Conservation (phyloP, 257 asterid species). For the Echium plantagineum region DNA sequence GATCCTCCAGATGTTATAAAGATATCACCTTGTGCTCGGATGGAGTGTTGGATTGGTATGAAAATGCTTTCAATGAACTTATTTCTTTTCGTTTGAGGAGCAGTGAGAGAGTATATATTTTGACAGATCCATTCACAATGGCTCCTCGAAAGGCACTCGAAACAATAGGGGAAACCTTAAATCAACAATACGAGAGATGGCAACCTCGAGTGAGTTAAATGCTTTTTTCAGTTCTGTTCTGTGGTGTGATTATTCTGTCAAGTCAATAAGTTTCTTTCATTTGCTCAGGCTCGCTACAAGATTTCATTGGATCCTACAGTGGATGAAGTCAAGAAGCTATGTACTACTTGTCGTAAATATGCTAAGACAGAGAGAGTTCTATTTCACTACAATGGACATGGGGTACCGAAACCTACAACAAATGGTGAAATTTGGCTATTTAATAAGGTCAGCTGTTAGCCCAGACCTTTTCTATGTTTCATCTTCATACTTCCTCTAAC, state of each 20-base stretch:
- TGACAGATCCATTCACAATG: constrained; percentile 70
- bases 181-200: constrained; percentile 59
- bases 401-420: constrained; percentile 96
- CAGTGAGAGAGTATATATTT: neutral
- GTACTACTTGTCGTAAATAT: constrained; percentile 85
- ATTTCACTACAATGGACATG: constrained; percentile 97
- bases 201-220: constrained; percentile 65
- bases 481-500: constrained; percentile 17
- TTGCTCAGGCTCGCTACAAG: constrained; percentile 75
- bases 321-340: constrained; percentile 89
- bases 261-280: neutral
- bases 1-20: constrained; percentile 99
- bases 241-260: neutral
- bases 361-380: constrained; percentile 97
- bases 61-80: constrained; percentile 13
- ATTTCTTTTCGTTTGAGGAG: constrained; percentile 3
- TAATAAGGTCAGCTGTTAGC: constrained; percentile 51
- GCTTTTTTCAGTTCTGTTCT: neutral
- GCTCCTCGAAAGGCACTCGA: constrained; percentile 60
- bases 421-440: constrained; percentile 97
- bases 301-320: constrained; percentile 85
- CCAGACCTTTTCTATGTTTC: constrained; percentile 5
- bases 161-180: constrained; percentile 47
- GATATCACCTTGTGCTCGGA: constrained; percentile 99
- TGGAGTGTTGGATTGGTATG: constrained; percentile 99